Conservation (phyloP, 768 basidiomycete genomes). For the Amanita phalloides region DNA sequence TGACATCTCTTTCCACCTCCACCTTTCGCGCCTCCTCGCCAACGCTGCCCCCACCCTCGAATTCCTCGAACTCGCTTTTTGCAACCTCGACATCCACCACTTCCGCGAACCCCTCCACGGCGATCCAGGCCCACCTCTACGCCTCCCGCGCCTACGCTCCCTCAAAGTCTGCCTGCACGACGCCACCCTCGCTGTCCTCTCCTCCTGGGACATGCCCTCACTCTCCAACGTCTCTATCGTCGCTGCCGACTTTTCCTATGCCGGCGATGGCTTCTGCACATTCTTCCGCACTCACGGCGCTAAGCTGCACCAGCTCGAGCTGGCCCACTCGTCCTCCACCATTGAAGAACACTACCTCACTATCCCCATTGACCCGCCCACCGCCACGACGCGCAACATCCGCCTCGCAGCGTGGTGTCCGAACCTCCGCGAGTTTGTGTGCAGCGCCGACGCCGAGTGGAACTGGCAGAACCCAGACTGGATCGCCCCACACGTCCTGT, state of each 20-base stretch:
- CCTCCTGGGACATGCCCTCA: conserved; percentile 55
- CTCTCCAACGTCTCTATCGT: conserved; percentile 58
- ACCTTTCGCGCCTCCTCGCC: conserved; percentile 42
- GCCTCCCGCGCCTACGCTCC: conserved; percentile 53
- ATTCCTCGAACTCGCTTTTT: conserved; percentile 59
- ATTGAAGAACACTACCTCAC: conserved; percentile 62
- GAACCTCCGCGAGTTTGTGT: conserved; percentile 58
- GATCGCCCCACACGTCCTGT: conserved; percentile 68
- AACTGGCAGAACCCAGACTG: conserved; percentile 72
- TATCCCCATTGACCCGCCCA: conserved; percentile 19
- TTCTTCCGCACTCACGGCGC: conserved; percentile 62
- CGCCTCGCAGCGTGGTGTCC: conserved; percentile 63
- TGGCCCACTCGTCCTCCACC: conserved; percentile 59
- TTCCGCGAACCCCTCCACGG: conserved; percentile 5
- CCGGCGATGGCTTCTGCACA: conserved; percentile 48
- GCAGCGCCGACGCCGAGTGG: conserved; percentile 72
- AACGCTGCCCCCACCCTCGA: conserved; percentile 45
- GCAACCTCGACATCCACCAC: conserved; percentile 32
- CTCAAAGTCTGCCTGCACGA: conserved; percentile 66
- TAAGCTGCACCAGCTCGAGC: conserved; percentile 53
- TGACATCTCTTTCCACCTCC: conserved; percentile 42
- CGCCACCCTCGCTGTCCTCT: conserved; percentile 55
- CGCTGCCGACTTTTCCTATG: conserved; percentile 61
- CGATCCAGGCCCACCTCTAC: conserved; percentile 23
- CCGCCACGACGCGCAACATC: conserved; percentile 24